Evolutionary conservation across 805 yeast genomes (phyloP).

Genomic region (Torulaspora microellipsoides): DNA sequence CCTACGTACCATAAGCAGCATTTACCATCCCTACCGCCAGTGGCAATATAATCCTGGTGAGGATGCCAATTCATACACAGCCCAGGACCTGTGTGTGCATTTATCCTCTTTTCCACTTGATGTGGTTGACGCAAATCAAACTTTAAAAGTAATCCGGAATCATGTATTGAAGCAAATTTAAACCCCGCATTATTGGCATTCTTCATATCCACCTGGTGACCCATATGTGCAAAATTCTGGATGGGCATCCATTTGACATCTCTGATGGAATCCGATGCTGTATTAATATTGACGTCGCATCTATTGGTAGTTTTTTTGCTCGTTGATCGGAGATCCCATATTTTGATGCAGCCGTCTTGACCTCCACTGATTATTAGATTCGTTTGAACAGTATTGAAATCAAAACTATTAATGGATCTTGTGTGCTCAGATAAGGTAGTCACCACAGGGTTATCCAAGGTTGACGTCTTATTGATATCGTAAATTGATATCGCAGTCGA

Average conservation of each 20-base stretch:
- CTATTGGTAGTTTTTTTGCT: slow-evolving; percentile 30
- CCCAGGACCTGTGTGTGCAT: slow-evolving; percentile 91
- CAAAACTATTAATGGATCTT: slow-evolving; percentile 35
- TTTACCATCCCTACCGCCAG: slow-evolving; percentile 87
- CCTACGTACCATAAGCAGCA: slow-evolving; percentile 35
- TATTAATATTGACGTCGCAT: slow-evolving; percentile 34
- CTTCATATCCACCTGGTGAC: slow-evolving; percentile 35
- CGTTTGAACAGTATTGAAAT: slow-evolving; percentile 34
- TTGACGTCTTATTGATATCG: slow-evolving; percentile 26
- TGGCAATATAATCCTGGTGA: slow-evolving; percentile 67
- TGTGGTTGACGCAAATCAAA: slow-evolving; percentile 77
- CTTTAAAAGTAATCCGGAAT: slow-evolving; percentile 79
- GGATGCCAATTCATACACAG: slow-evolving; percentile 87
- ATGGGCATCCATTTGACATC: slow-evolving; percentile 50
- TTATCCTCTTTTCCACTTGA: slow-evolving; percentile 62
- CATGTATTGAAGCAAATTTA: slow-evolving; percentile 74
- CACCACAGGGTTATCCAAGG: slow-evolving; percentile 21
- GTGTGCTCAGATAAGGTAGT: slow-evolving; percentile 31
- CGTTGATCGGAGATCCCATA: slow-evolving; percentile 65
- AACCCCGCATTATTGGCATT: slow-evolving; percentile 31
- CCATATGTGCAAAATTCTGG: slow-evolving; percentile 29
- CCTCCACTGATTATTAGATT: slow-evolving; percentile 56
- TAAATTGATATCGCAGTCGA: slow-evolving; percentile 33
- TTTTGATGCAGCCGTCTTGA: slow-evolving; percentile 71
- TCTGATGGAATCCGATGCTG: slow-evolving; percentile 68